Evolutionary conservation across 768 basidiomycete genomes (phyloP).

Genomic region (Termitomyces sp.): DNA sequence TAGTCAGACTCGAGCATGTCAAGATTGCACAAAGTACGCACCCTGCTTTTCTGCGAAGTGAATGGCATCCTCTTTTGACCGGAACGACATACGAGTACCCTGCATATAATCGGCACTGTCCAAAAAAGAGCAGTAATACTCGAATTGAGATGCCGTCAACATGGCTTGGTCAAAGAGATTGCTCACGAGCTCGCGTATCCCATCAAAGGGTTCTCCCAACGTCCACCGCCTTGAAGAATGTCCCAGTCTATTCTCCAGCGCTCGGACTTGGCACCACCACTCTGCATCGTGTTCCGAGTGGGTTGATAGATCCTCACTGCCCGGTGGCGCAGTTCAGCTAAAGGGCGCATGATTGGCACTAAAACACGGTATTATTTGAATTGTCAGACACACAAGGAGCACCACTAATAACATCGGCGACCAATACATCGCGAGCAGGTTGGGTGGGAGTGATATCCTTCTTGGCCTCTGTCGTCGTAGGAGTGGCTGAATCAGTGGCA

Average conservation of each 20-base stretch:
- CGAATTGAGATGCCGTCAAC: neutral
- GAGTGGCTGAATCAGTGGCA: slow-evolving; percentile 25
- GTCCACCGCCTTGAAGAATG: slow-evolving; percentile 78
- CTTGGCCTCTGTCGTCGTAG: slow-evolving; percentile 24
- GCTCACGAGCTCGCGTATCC: slow-evolving; percentile 93
- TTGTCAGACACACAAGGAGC: slow-evolving; percentile 61
- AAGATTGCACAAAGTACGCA: slow-evolving; percentile 20
- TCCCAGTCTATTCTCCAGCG: slow-evolving; percentile 97
- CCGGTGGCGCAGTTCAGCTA: slow-evolving; percentile 84
- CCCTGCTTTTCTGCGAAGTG: slow-evolving; percentile 98
- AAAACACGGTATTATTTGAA: neutral
- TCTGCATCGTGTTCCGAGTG: slow-evolving; percentile 93
- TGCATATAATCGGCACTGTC: slow-evolving; percentile 93
- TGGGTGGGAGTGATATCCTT: slow-evolving; percentile 37
- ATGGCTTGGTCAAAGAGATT: neutral
- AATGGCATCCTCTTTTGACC: slow-evolving; percentile 84
- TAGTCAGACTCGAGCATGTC: slow-evolving; percentile 2
- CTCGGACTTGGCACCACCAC: slow-evolving; percentile 78
- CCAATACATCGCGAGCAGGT: slow-evolving; percentile 58
- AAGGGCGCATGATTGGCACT: neutral
- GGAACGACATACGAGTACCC: slow-evolving; percentile 80
- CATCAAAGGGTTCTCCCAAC: slow-evolving; percentile 99
- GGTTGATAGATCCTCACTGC: slow-evolving; percentile 91
- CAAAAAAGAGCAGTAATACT: slow-evolving; percentile 2
- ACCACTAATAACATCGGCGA: slow-evolving; percentile 82